Percentiles rank a stretch among this genome's conserved stretches.
Evolutionary conservation across 441 rosid genomes (phyloP).

Genomic region (Manihot esculenta): DNA sequence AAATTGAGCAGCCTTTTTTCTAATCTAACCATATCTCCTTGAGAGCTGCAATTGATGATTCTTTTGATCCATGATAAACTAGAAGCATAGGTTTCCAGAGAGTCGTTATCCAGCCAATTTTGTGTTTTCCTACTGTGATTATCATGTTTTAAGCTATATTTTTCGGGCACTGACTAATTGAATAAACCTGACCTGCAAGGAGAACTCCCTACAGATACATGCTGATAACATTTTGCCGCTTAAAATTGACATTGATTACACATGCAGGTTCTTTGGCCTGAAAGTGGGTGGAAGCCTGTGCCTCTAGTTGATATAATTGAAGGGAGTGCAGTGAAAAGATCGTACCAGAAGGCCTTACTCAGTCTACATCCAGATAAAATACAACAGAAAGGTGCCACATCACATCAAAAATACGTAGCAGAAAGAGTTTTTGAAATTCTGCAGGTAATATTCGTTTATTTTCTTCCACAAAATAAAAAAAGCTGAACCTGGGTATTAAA

Average conservation of each 20-base stretch:
- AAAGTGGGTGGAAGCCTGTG: slow-evolving; percentile 84
- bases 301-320: slow-evolving; percentile 89
- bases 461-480: not conserved
- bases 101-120: too few species aligned
- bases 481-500: too few species aligned
- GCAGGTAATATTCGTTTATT: slow-evolving; percentile 53
- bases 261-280: slow-evolving; percentile 87
- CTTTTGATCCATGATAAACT: too few species aligned
- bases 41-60: too few species aligned
- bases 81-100: too few species aligned
- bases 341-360: slow-evolving; percentile 88
- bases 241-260: slow-evolving; percentile 8
- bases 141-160: not conserved
- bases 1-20: too few species aligned
- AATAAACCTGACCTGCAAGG: not conserved
- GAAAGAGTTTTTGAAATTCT: slow-evolving; percentile 74
- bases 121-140: not conserved
- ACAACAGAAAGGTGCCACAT: slow-evolving; percentile 82
- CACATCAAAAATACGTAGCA: slow-evolving; percentile 74
- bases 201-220: not conserved
- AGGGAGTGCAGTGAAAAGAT: slow-evolving; percentile 82
- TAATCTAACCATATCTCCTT: too few species aligned
- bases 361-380: slow-evolving; percentile 95
- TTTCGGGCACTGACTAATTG: not conserved
- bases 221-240: not conserved